These are phyloP conservation scores for Salvia miltiorrhiza DNA, from an alignment of 257 asterid genomes.

Conservation along the genomic window DNA sequence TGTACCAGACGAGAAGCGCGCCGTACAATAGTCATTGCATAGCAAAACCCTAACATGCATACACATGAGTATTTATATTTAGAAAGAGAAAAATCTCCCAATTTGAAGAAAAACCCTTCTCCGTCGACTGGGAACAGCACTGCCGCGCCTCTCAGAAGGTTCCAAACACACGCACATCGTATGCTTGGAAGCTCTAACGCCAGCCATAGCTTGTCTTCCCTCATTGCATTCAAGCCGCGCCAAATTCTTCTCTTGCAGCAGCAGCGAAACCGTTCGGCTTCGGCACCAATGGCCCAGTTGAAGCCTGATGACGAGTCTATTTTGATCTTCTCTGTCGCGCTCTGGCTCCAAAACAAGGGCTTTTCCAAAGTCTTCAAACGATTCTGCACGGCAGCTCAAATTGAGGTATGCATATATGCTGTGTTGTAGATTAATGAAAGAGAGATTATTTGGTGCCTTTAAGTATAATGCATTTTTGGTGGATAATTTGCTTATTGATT, in stretches of 20 bases:
- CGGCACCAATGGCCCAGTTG: constrained; percentile 28
- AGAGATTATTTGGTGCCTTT: background rate
- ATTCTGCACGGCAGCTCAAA: constrained; percentile 42
- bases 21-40: background rate
- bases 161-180: background rate
- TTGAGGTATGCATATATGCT: constrained; percentile 30
- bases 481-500: background rate
- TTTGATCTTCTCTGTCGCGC: constrained; percentile 38
- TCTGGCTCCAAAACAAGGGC: constrained; percentile 48
- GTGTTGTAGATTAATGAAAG: background rate
- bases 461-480: background rate
- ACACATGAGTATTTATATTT: background rate
- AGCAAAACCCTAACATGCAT: constrained; percentile 22
- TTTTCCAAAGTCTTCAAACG: constrained; percentile 50
- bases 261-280: constrained; percentile 14
- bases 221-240: constrained; percentile 45
- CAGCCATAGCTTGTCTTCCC: constrained; percentile 30
- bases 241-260: constrained; percentile 43
- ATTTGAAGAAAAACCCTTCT: constrained; percentile 11
- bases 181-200: constrained; percentile 35
- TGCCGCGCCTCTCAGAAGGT: background rate
- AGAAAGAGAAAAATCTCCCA: background rate
- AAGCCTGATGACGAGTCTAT: constrained; percentile 38
- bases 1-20: background rate
- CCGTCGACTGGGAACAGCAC: background rate